These are phyloP conservation scores for Royoungia palumana DNA, from an alignment of 768 basidiomycete species.

Conservation along the genomic window DNA sequence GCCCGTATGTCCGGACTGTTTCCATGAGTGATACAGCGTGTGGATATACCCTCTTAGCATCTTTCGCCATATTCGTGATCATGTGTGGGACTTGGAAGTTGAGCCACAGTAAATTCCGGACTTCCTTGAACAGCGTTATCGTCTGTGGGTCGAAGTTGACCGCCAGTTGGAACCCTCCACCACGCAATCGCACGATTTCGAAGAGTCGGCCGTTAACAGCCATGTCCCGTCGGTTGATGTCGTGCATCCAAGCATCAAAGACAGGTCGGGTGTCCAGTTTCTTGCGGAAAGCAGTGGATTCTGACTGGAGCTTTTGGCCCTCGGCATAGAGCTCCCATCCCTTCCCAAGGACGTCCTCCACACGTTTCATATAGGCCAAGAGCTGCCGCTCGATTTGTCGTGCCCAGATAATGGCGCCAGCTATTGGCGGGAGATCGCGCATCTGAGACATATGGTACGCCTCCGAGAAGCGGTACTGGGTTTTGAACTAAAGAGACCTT, in stretches of 20 bases:
- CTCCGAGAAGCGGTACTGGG: conserved; percentile 92
- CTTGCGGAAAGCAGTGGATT: conserved; percentile 86
- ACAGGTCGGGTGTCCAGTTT: conserved; percentile 94
- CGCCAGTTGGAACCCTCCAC: conserved; percentile 79
- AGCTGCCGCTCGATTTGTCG: conserved; percentile 98
- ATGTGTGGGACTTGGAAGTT: conserved; percentile 94
- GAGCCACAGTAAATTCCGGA: conserved; percentile 92
- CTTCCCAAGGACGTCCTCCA: conserved; percentile 96
- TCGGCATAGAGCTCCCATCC: conserved; percentile 99
- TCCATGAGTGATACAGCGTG: conserved; percentile 99
- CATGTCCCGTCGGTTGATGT: conserved; percentile 92
- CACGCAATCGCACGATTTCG: conserved; percentile 76
- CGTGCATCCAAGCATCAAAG: conserved; percentile 94
- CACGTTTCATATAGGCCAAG: conserved; percentile 95
- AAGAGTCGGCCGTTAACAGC: conserved; percentile 89
- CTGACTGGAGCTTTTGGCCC: conserved; percentile 93
- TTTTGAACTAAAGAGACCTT: conserved; percentile 68
- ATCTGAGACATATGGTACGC: conserved; percentile 98
- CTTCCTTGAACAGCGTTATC: conserved; percentile 98
- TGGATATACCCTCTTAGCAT: conserved; percentile 96
- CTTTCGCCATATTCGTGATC: conserved; percentile 95
- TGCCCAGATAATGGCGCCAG: conserved; percentile 98
- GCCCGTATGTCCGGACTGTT: conserved; percentile 96
- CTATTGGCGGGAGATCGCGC: conserved; percentile 97
- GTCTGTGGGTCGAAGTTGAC: conserved; percentile 99